phyloP scores from a whole-genome alignment of 768 basidiomycete species.

The Pholiota molesta region DNA sequence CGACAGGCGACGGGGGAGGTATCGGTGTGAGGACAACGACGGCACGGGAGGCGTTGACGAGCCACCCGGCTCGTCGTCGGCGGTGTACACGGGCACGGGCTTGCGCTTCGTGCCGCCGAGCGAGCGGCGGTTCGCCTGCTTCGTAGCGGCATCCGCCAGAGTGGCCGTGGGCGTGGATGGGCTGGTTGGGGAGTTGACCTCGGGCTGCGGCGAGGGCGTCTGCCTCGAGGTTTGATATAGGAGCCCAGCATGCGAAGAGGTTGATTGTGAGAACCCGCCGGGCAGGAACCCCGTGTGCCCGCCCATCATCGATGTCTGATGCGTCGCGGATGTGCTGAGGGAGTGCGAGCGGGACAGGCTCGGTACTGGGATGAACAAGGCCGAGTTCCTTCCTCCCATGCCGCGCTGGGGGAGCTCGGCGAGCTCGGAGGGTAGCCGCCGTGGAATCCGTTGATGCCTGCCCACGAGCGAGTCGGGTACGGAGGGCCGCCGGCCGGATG shows the following conservation, averaged over 20 bases:
- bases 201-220: constrained; percentile 14
- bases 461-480: constrained; percentile 14
- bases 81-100: constrained; percentile 58
- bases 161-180: constrained; percentile 17
- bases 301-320: constrained; percentile 12
- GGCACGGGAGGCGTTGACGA: constrained; percentile 21
- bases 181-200: not conserved
- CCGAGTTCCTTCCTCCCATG: constrained; percentile 1
- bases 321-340: constrained; percentile 14
- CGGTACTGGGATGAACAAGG: constrained; percentile 15
- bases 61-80: constrained; percentile 19
- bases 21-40: constrained; percentile 18
- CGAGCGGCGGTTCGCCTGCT: constrained; percentile 31
- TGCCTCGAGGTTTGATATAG: constrained; percentile 7
- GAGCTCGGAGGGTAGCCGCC: constrained; percentile 18
- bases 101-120: constrained; percentile 44
- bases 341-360: constrained; percentile 20
- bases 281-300: not conserved
- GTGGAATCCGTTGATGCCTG: constrained; percentile 31
- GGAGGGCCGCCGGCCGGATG: too few relatives aligned
- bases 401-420: constrained; percentile 8
- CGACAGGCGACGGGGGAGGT: constrained; percentile 7
- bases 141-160: constrained; percentile 3
- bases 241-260: constrained; percentile 14
- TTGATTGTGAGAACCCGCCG: constrained; percentile 8